Evolutionary conservation across 345 rosid genomes (phyloP), one percentile per base, ranked within the genome.

Genomic region (Gossypium stocksii): DNA sequence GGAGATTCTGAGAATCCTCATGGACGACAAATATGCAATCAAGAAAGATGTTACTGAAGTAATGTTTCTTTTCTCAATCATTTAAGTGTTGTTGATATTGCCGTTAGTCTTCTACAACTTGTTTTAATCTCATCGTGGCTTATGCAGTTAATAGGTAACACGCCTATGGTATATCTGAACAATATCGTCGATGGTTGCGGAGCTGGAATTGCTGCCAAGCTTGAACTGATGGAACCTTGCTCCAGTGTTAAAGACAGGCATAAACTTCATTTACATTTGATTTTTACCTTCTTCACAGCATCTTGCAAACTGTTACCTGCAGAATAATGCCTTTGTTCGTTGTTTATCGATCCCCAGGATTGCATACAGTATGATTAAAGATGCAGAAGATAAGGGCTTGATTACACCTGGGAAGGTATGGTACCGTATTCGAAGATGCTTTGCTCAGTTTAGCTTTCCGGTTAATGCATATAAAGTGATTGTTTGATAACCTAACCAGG

Each of bases 141-240:
- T 62, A 52, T 76, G 76, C 73, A 89, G 96, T 76, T 91, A 59
- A 84, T 89, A 19, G 93, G 96, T 38, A 82, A 83, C 56, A 89
- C 93, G 27, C 96, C 90, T 3, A 80, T 89, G 87, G 89, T 89
- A 14, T 91, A 85, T 80, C 86, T 91, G 71, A 89, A 89, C 81
- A 76, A 76, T 1, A 29, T 87, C 46, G 83, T 82, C 22, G 92
- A 89, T 14, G 90, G 97, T 48, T 89, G 92, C 2, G 88, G 83
- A 1, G 92, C 90, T 0, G 85, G 80, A 2, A 83, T 91, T 17
- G 96, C 91, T 9, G 91, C 91, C 15, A 91, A 91, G 87, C 87
- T 91, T 17, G 97, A 91, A 76, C 70, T 75, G 71, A 79, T 91
- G 89, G 80, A 85, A 78, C 91, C 92, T 10, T 77, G 77, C 56